These are phyloP conservation scores for Croton laevigatus DNA, from an alignment of 441 rosid genomes.

Conservation along the genomic window DNA sequence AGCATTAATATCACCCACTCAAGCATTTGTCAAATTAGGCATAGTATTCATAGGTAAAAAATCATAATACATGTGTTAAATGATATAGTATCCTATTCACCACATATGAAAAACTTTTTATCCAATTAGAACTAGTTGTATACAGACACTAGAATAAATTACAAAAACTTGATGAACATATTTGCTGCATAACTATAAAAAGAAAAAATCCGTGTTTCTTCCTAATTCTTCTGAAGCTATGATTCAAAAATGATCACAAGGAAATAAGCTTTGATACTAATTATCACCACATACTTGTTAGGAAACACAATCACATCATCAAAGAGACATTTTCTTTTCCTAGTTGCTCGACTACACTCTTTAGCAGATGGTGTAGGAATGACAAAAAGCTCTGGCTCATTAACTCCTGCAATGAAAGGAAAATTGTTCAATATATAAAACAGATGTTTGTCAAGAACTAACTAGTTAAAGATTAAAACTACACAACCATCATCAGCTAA, in stretches of 20 bases:
- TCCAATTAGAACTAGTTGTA: background rate
- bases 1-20: slow-evolving; percentile 12
- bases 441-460: background rate
- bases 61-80: background rate
- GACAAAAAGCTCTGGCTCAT: slow-evolving; percentile 42
- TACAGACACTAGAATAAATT: background rate
- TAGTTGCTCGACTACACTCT: slow-evolving; percentile 42
- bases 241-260: background rate
- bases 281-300: slow-evolving; percentile 44
- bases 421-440: slow-evolving; percentile 5
- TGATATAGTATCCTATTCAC: background rate
- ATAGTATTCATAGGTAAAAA: background rate
- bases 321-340: slow-evolving; percentile 58
- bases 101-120: background rate
- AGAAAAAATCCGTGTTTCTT: background rate
- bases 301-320: slow-evolving; percentile 63
- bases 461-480: background rate
- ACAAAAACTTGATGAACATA: background rate
- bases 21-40: background rate
- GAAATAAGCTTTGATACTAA: background rate
- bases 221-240: background rate
- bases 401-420: slow-evolving; percentile 35
- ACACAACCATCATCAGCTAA: slow-evolving; percentile 4
- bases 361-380: slow-evolving; percentile 60
- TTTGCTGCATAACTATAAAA: background rate